These are phyloP conservation scores for Trypanosoma platydactyli DNA, from an alignment of 208 protist genomes.

Conservation along the genomic window DNA sequence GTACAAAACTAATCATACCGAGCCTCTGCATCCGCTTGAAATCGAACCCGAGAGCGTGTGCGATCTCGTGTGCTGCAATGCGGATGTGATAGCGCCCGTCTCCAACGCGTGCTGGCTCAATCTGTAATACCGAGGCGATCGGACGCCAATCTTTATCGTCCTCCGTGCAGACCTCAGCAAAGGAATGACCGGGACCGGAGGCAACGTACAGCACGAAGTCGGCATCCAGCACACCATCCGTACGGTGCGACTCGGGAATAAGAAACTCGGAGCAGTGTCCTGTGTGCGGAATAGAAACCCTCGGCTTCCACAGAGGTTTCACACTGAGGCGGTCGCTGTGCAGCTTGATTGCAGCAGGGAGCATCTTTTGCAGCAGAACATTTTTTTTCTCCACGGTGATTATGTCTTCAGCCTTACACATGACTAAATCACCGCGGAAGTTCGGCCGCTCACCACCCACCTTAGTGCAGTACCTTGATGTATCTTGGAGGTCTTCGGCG, in stretches of 20 bases:
- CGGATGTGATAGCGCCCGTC: not conserved
- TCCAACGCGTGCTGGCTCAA: not conserved
- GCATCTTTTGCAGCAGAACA: slow-evolving; percentile 28
- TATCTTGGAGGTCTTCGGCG: slow-evolving; percentile 28
- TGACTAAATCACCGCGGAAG: slow-evolving; percentile 16
- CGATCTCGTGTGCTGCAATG: slow-evolving; percentile 7
- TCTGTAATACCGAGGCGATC: slow-evolving; percentile 12
- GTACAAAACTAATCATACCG: not conserved
- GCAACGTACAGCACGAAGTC: slow-evolving; percentile 36
- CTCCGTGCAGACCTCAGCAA: not conserved
- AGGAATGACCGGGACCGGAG: slow-evolving; percentile 4
- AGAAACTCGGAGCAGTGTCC: slow-evolving; percentile 15
- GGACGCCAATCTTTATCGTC: slow-evolving; percentile 5
- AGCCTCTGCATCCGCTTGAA: not conserved
- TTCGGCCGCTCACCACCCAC: slow-evolving; percentile 18
- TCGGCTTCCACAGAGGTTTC: not conserved
- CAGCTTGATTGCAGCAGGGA: slow-evolving; percentile 45
- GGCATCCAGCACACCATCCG: slow-evolving; percentile 2
- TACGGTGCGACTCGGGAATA: slow-evolving; percentile 12
- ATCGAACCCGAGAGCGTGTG: slow-evolving; percentile 23
- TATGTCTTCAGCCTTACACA: slow-evolving; percentile 31
- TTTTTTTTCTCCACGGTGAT: slow-evolving; percentile 35
- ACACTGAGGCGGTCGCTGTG: slow-evolving; percentile 40
- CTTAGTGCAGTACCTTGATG: slow-evolving; percentile 38
- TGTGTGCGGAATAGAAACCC: not conserved